Base-by-base conservation (phyloP, 108 stramenopile species). In the Cyclotella sp. region DNA sequence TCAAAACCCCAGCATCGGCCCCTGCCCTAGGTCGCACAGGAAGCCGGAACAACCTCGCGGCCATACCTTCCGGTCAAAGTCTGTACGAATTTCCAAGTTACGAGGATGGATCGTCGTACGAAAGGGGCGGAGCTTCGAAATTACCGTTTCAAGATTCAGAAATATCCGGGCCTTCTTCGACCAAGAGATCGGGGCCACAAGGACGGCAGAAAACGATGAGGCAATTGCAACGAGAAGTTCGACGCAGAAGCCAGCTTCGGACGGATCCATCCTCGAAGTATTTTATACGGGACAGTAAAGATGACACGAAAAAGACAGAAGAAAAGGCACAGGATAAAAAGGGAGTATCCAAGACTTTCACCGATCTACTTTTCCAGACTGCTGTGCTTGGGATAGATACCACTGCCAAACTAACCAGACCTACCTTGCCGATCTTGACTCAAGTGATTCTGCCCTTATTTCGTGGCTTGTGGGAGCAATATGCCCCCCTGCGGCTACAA, bases 301-400 rank as follows among this genome's bases (percentile, higher is more conserved):
- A 40, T 9, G 24, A 18, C 5, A 41, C 15, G 40, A 21, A 62
- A 40, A 15, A 68, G 22, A 9, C 41, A 6, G 49, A 51, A 29
- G 28, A 13, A 0, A 68, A 11, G 8, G 39, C 18, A 26, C 30
- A 60, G 24, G 15, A 26, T 29, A 40, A 66, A 11, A 29, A 47
- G 9, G 53, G 54, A 15, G n/a, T 64, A 6, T 64, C 72, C 28
- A 81, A 81, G 43, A 69, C 72, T 18, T 61, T 81, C 0, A 65
- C 69, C 5, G 80, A 81, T n/a, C 14, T 81, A 18, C 63, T 81
- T 2, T 67, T 81, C 18, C 80, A 75, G 26, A 81, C 80, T 39
- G 80, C 80, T 22, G 59, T 81, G 18, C 61, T 81, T 27, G 80
- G 80, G 0, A 81, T 81, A 24, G 72, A 75, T 47, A 70, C 80